Evolutionary conservation across 192 early-diverging fungal genomes (phyloP).

Genomic region (Umbelopsis isabellina): DNA sequence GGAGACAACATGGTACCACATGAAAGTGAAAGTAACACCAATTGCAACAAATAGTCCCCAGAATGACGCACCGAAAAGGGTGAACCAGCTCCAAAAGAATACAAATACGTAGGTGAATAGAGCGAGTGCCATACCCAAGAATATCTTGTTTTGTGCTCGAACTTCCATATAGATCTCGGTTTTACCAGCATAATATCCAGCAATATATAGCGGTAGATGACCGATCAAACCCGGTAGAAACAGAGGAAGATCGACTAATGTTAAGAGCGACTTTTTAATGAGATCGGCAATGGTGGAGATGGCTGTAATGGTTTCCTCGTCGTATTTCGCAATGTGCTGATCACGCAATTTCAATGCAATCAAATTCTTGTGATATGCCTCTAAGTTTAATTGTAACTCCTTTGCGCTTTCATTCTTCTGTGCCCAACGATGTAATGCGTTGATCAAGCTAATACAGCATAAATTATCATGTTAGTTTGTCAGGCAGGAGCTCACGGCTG

Average conservation of each 20-base stretch:
- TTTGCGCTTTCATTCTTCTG: slow-evolving; percentile 26
- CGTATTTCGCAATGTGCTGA: slow-evolving; percentile 44
- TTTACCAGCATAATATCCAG: slow-evolving; percentile 42
- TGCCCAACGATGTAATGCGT: slow-evolving; percentile 23
- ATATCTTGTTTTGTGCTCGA: slow-evolving; percentile 51
- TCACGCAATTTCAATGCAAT: slow-evolving; percentile 31
- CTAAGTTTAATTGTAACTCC: slow-evolving; percentile 35
- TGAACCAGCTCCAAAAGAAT: slow-evolving; percentile 45
- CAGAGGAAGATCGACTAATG: slow-evolving; percentile 40
- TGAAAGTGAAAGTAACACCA: slow-evolving; percentile 34
- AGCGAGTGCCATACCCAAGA: slow-evolving; percentile 39
- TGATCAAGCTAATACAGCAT: slow-evolving; percentile 31
- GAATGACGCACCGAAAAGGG: slow-evolving; percentile 37
- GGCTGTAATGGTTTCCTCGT: slow-evolving; percentile 36
- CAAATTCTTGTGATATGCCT: slow-evolving; percentile 39
- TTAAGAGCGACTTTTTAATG: slow-evolving; percentile 24
- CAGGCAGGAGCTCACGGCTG: not conserved
- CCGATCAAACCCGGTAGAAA: slow-evolving; percentile 46
- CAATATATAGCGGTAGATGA: slow-evolving; percentile 47
- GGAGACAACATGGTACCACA: slow-evolving; percentile 48
- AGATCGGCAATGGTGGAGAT: slow-evolving; percentile 32
- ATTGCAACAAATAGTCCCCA: slow-evolving; percentile 37
- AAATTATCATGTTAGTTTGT: not conserved
- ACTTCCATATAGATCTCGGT: slow-evolving; percentile 49
- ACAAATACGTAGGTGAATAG: slow-evolving; percentile 37